Conservation (phyloP, 169 alveolate genomes). For the Plasmodium adleri region DNA sequence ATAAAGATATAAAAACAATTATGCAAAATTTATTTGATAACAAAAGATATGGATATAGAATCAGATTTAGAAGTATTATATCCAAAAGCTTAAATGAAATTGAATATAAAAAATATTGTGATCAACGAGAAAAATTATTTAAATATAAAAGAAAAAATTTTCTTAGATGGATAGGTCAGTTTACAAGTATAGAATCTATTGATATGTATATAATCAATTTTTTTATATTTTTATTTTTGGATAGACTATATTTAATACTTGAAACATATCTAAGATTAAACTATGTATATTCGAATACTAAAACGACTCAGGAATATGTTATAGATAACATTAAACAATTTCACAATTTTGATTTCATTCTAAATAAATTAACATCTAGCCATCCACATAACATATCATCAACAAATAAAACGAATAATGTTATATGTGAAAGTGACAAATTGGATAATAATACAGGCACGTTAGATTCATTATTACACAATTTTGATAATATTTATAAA, state of each 20-base stretch:
- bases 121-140: constrained; percentile 67
- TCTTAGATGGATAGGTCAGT: constrained; percentile 58
- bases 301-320: constrained; percentile 1
- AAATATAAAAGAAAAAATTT: constrained; percentile 70
- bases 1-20: constrained; percentile 44
- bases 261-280: constrained; percentile 66
- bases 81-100: constrained; percentile 30
- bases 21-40: constrained; percentile 39
- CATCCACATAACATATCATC: not conserved
- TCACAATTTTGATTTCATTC: constrained; percentile 27
- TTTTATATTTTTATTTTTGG: constrained; percentile 71
- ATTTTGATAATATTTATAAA: constrained; percentile 12
- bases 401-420: not conserved
- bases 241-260: constrained; percentile 48
- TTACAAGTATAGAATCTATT: constrained; percentile 29
- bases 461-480: not conserved
- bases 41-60: constrained; percentile 48
- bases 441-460: not conserved
- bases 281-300: not conserved
- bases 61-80: constrained; percentile 65
- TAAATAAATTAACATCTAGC: constrained; percentile 16
- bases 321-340: constrained; percentile 29
- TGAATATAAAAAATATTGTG: constrained; percentile 70
- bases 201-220: constrained; percentile 49
- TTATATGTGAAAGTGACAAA: not conserved